Evolutionary conservation across 2,329 filamentous ascomycete species (phyloP).

Genomic region (Alternaria dauci): DNA sequence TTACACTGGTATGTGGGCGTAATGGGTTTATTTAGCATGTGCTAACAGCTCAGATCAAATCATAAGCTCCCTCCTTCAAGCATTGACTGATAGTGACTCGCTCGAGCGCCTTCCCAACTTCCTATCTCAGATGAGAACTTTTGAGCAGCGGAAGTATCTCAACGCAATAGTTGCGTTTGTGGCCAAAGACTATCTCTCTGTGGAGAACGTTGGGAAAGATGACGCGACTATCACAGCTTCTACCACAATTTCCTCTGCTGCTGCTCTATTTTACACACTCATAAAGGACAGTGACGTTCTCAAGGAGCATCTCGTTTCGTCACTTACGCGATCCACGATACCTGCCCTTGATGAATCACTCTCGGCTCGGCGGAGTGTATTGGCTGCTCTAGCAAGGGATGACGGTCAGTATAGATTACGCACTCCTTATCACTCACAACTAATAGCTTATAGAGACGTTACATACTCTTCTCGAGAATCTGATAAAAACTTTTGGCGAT

Average conservation of each 20-base stretch:
- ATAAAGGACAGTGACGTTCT: constrained; percentile 39
- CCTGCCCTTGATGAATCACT: constrained; percentile 41
- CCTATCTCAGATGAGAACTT: constrained; percentile 54
- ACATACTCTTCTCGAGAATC: constrained; percentile 69
- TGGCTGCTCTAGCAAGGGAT: constrained; percentile 52
- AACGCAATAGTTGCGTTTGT: constrained; percentile 43
- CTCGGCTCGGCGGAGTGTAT: constrained; percentile 47
- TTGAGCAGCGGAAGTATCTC: constrained; percentile 59
- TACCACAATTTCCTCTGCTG: constrained; percentile 33
- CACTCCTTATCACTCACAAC: background rate
- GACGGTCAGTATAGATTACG: constrained; percentile 47
- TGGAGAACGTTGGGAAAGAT: constrained; percentile 15
- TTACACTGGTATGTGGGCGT: constrained; percentile 64
- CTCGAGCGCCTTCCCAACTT: constrained; percentile 44
- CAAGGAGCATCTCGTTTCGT: constrained; percentile 40
- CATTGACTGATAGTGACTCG: constrained; percentile 23
- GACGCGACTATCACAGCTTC: constrained; percentile 26
- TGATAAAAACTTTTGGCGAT: constrained; percentile 80
- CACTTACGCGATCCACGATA: constrained; percentile 53
- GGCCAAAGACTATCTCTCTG: constrained; percentile 32
- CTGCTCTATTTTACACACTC: constrained; percentile 33
- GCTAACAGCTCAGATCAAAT: constrained; percentile 32
- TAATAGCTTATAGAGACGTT: constrained; percentile 55
- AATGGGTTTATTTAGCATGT: background rate
- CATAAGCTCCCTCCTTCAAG: constrained; percentile 26